phyloP scores from a whole-genome alignment of 2,329 filamentous ascomycete species.

The Aspergillus persii region DNA sequence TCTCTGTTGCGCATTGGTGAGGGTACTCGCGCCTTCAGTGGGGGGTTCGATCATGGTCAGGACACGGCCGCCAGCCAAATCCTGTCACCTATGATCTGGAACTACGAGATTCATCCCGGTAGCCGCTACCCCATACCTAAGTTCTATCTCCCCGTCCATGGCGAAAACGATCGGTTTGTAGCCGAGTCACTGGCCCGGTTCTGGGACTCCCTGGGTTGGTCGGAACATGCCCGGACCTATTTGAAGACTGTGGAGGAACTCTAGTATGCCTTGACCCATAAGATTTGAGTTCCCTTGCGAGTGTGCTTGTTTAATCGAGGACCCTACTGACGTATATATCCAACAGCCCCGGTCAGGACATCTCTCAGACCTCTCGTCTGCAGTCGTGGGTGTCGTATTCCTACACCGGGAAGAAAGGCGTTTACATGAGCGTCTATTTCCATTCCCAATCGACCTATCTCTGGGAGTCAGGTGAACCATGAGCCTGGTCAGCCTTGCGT shows the following conservation, averaged over 20 bases:
- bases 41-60: not conserved
- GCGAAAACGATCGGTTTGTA: constrained; percentile 1
- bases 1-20: not conserved
- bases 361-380: not conserved
- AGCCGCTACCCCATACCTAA: not conserved
- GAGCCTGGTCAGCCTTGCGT: no score
- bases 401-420: constrained; percentile 3
- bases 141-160: constrained; percentile 3
- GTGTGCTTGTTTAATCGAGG: not conserved
- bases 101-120: constrained; percentile 1
- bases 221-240: not conserved
- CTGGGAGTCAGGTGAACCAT: no score
- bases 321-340: not conserved
- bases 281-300: not conserved
- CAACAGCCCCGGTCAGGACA: not conserved
- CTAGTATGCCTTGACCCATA: not conserved
- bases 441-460: not conserved
- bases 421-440: constrained; percentile 7
- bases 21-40: not conserved
- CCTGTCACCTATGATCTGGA: not conserved
- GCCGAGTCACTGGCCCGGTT: not conserved
- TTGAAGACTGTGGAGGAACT: not conserved
- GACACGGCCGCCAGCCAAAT: not conserved
- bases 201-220: constrained; percentile 3
- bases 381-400: constrained; percentile 6